Evolutionary conservation across 441 rosid species (phyloP).

Genomic region (Pelargonium citronellum): DNA sequence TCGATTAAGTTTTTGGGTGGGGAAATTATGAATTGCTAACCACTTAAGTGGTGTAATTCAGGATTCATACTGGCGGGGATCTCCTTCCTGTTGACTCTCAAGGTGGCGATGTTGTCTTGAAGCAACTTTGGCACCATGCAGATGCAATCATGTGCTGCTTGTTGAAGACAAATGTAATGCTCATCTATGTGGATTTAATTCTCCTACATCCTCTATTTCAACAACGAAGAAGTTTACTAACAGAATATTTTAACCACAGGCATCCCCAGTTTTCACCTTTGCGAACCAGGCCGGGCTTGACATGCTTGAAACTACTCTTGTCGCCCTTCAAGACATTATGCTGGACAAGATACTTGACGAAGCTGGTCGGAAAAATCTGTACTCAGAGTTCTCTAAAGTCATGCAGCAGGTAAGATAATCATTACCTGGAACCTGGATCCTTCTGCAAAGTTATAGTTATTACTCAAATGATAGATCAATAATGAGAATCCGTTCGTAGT

Average conservation of each 20-base stretch:
- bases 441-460: too few species aligned
- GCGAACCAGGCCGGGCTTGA: constrained; percentile 95
- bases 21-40: not conserved
- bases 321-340: constrained; percentile 83
- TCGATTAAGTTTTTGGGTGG: not conserved
- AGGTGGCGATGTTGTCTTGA: constrained; percentile 49
- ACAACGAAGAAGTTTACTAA: too few species aligned
- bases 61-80: constrained; percentile 64
- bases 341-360: constrained; percentile 84
- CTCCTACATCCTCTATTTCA: too few species aligned
- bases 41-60: constrained; percentile 20
- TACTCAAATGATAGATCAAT: too few species aligned
- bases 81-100: constrained; percentile 44
- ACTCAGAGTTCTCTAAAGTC: constrained; percentile 62
- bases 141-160: constrained; percentile 89
- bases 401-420: constrained; percentile 68
- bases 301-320: constrained; percentile 91
- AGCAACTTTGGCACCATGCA: constrained; percentile 71
- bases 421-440: not conserved
- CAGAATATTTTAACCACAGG: constrained; percentile 29
- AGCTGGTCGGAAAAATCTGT: constrained; percentile 65
- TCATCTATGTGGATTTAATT: not conserved
- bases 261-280: constrained; percentile 71
- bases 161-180: constrained; percentile 47
- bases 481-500: too few species aligned